phyloP scores from a whole-genome alignment of 768 basidiomycete genomes.

The Suillus tomentosus region DNA sequence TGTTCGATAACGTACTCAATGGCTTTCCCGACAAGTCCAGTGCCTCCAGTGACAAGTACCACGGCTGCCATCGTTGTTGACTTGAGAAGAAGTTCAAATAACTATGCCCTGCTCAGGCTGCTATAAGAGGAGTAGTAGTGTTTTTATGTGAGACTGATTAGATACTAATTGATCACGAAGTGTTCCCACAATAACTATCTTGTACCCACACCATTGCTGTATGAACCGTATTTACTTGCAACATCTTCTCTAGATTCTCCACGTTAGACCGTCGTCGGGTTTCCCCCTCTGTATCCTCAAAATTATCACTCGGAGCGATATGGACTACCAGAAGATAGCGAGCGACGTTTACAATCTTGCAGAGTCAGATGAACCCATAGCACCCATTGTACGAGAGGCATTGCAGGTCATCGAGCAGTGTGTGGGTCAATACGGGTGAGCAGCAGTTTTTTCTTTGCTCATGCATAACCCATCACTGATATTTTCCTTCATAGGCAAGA shows the following conservation, averaged over 20 bases:
- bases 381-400: conserved; percentile 71
- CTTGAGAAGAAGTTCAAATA: not conserved
- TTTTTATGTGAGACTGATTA: conserved; percentile 6
- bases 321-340: conserved; percentile 56
- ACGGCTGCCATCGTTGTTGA: conserved; percentile 38
- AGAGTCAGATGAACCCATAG: conserved; percentile 53
- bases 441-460: conserved; percentile 15
- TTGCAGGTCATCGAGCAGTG: conserved; percentile 78
- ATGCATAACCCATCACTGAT: conserved; percentile 10
- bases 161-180: not conserved
- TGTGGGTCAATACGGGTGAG: conserved; percentile 82
- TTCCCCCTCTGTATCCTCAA: not conserved
- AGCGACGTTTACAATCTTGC: conserved; percentile 65
- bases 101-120: not conserved
- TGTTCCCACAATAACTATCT: conserved; percentile 21
- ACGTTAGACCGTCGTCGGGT: conserved; percentile 11
- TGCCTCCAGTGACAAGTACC: conserved; percentile 82
- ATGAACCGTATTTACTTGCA: conserved; percentile 16
- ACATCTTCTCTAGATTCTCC: conserved; percentile 13
- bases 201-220: conserved; percentile 9
- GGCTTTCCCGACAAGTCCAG: conserved; percentile 85
- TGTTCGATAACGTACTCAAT: conserved; percentile 77
- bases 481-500: conserved; percentile 50
- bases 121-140: not conserved
- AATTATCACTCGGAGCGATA: conserved; percentile 22